A percentile compares a stretch with the other conserved stretches of the same genome.
These are phyloP conservation scores for Backusella australiensis DNA, from an alignment of 192 early-diverging fungal species.

Conservation along the genomic window DNA sequence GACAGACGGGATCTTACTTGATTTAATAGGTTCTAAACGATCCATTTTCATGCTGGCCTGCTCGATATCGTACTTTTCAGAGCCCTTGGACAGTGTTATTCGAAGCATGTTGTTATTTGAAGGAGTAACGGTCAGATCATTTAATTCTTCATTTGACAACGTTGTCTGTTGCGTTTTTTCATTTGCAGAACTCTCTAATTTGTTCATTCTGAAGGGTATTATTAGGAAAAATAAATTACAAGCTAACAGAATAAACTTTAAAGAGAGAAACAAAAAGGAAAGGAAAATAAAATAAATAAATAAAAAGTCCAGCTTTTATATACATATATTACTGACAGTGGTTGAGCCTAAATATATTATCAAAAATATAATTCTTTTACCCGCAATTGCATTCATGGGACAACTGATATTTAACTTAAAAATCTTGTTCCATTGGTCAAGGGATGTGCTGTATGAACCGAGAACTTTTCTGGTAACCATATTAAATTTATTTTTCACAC, in stretches of 20 bases:
- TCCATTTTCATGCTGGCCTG: background rate
- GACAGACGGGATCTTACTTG: background rate
- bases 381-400: background rate
- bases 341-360: background rate
- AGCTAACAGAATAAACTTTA: background rate
- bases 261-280: background rate
- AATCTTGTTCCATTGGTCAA: background rate
- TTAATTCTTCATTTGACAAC: background rate
- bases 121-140: conserved; percentile 4
- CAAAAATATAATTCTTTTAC: background rate
- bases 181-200: background rate
- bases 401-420: background rate
- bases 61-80: conserved; percentile 1
- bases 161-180: background rate
- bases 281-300: background rate
- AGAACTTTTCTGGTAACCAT: background rate
- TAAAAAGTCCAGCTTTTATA: background rate
- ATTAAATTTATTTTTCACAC: background rate
- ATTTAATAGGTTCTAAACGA: background rate
- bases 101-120: background rate
- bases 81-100: background rate
- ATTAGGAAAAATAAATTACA: background rate
- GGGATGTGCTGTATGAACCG: background rate
- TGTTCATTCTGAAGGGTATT: background rate
- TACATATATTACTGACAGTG: background rate